Conservation (phyloP, 768 basidiomycete genomes). For the Naganishia antarctica region DNA sequence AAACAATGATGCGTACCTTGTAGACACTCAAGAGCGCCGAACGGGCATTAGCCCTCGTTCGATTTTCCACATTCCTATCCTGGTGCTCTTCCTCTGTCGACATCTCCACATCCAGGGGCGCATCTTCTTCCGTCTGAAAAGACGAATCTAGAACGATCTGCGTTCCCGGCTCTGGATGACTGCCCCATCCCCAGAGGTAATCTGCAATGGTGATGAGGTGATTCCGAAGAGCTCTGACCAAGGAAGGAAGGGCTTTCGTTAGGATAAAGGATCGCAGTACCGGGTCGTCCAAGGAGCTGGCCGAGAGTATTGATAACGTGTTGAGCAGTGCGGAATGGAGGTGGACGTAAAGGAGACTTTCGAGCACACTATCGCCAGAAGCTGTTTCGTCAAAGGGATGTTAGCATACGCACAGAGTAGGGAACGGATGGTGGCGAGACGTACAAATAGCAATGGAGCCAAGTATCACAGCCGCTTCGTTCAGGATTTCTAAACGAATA, state of each 20-base stretch:
- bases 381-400: not conserved
- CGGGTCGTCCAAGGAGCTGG: not conserved
- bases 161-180: not conserved
- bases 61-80: constrained; percentile 21
- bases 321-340: constrained; percentile 36
- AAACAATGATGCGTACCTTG: not conserved
- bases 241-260: constrained; percentile 34
- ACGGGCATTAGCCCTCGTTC: constrained; percentile 19
- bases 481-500: constrained; percentile 34
- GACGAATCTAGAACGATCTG: constrained; percentile 1
- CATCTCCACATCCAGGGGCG: constrained; percentile 19
- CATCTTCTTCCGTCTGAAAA: not conserved
- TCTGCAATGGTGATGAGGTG: constrained; percentile 42
- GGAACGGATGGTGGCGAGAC: not conserved
- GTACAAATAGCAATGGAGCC: constrained; percentile 44
- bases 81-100: not conserved
- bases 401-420: not conserved
- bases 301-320: constrained; percentile 33
- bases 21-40: constrained; percentile 38
- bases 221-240: constrained; percentile 43
- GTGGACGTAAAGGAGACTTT: constrained; percentile 32
- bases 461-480: constrained; percentile 43
- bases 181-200: constrained; percentile 38
- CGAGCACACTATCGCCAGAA: constrained; percentile 23
- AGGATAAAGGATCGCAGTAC: not conserved